Evolutionary conservation across 2,329 filamentous ascomycete genomes (phyloP).

Genomic region (Colletotrichum australisinense): DNA sequence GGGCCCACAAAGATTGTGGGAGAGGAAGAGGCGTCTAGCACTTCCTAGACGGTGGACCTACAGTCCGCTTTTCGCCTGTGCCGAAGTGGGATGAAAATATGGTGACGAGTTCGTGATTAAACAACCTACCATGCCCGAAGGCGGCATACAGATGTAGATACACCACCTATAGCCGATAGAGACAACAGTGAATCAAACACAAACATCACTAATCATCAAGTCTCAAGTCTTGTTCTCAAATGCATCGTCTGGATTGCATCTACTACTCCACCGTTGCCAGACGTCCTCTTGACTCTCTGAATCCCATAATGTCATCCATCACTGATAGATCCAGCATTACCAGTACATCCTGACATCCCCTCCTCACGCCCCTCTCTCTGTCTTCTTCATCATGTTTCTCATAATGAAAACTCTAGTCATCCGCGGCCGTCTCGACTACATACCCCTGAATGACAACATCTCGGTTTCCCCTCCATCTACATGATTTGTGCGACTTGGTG

Average conservation of each 20-base stretch:
- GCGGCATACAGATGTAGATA: no score
- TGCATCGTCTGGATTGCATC: slow-evolving; percentile 29
- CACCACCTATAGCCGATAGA: no score
- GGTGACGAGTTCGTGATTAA: no score
- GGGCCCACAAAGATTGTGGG: no score
- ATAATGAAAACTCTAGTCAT: slow-evolving; percentile 26
- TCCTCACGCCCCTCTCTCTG: neutral
- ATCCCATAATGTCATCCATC: slow-evolving; percentile 20
- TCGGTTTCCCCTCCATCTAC: slow-evolving; percentile 24
- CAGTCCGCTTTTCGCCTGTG: no score
- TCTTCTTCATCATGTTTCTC: slow-evolving; percentile 14
- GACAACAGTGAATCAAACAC: no score
- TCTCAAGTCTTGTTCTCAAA: slow-evolving; percentile 17
- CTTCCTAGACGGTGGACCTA: no score
- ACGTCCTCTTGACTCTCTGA: slow-evolving; percentile 27
- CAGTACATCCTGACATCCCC: slow-evolving; percentile 11
- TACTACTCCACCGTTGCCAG: slow-evolving; percentile 9
- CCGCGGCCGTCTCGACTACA: neutral
- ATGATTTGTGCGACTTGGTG: slow-evolving; percentile 31
- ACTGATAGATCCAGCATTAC: slow-evolving; percentile 24
- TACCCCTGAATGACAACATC: neutral
- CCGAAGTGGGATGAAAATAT: no score
- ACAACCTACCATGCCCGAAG: no score
- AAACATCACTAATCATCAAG: neutral
- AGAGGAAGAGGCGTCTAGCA: no score